Conservation (phyloP, 2,329 filamentous ascomycete species). For the Orbilia brochopaga region DNA sequence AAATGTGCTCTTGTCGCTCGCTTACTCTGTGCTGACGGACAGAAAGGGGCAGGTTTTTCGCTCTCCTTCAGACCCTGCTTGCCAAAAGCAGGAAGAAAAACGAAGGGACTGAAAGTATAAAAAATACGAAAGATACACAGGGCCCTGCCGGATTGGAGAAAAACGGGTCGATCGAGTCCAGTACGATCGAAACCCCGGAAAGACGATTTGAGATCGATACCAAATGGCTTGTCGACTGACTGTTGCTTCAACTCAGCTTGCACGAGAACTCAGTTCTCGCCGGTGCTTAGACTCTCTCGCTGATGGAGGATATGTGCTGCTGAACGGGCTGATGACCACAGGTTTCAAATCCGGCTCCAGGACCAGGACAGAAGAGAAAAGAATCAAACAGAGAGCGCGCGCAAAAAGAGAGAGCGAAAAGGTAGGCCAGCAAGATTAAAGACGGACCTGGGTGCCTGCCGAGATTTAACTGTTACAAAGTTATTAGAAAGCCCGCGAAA, state of each 20-base stretch:
- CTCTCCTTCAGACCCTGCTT: slow-evolving; percentile 1
- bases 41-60: slow-evolving; percentile 5
- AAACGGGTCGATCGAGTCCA: not conserved
- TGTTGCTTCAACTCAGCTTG: not conserved
- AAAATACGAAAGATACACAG: not conserved
- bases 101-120: not conserved
- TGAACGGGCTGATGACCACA: not conserved
- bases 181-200: not conserved
- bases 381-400: not conserved
- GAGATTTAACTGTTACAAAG: slow-evolving; percentile 3
- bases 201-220: not conserved
- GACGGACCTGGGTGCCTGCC: not conserved
- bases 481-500: not conserved
- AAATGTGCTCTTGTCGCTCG: slow-evolving; percentile 29
- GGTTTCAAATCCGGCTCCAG: slow-evolving; percentile 1
- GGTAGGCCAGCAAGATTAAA: slow-evolving; percentile 1
- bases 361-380: not conserved
- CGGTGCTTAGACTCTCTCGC: not conserved
- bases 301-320: not conserved
- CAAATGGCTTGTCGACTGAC: not conserved
- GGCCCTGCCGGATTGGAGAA: not conserved
- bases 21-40: not conserved
- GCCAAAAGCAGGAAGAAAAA: slow-evolving; percentile 3
- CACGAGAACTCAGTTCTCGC: not conserved
- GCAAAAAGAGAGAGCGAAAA: not conserved